A percentile compares a stretch with the other conserved stretches of the same genome.
These are phyloP conservation scores for Thraustotheca clavata DNA, from an alignment of 352 stramenopile species.

Conservation along the genomic window DNA sequence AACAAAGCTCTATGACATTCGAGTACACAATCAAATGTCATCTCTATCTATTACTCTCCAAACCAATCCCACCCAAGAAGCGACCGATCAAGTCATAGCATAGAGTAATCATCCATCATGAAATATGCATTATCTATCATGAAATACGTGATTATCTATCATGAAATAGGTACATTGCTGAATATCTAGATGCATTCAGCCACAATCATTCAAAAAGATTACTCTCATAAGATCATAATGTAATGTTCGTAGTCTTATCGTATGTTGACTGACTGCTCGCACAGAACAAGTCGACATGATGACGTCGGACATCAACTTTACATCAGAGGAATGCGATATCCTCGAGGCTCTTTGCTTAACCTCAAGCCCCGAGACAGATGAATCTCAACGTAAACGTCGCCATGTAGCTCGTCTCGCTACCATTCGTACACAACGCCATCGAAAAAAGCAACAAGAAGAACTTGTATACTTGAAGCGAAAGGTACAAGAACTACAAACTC, in stretches of 20 bases:
- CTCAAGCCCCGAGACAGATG: neutral
- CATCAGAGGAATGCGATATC: neutral
- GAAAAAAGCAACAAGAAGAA: conserved; percentile 4
- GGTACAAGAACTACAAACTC: neutral
- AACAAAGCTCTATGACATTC: neutral
- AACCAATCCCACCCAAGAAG: neutral
- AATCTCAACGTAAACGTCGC: neutral
- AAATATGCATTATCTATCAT: too few species aligned
- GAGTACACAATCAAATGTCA: neutral
- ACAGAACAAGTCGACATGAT: too few species aligned
- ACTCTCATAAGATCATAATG: too few species aligned
- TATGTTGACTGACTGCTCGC: too few species aligned
- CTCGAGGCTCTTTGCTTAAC: neutral
- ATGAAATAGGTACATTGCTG: too few species aligned
- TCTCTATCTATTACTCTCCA: neutral
- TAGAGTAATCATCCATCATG: too few species aligned
- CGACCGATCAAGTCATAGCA: too few species aligned
- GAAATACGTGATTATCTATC: too few species aligned
- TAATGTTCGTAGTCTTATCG: too few species aligned
- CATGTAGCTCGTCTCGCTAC: neutral
- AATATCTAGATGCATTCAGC: too few species aligned
- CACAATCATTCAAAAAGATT: too few species aligned
- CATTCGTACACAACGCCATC: neutral
- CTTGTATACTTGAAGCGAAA: conserved; percentile 4
- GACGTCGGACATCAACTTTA: neutral